Conservation (phyloP, 1,284 basidiomycete species). For the Rhodotorula sp. region DNA sequence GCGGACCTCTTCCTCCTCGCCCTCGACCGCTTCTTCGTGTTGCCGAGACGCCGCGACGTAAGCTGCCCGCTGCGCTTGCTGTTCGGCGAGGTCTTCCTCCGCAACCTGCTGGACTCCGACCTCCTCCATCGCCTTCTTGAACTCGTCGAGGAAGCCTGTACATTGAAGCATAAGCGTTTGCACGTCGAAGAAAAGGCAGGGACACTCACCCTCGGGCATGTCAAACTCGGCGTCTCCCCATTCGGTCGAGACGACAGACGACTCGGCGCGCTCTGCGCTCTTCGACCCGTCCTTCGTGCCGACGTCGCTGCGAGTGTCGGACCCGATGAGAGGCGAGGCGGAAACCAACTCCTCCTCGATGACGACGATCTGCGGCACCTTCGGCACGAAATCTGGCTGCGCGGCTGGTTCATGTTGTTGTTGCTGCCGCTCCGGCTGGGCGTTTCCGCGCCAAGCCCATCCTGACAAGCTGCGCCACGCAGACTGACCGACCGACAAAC, state of each 20-base stretch:
- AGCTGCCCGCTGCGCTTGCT: slow-evolving; percentile 23
- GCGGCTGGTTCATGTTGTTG: not conserved
- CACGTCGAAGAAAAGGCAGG: no score
- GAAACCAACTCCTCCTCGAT: not conserved
- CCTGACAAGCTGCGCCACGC: slow-evolving; percentile 22
- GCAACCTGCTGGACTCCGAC: slow-evolving; percentile 21
- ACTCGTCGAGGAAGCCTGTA: slow-evolving; percentile 26
- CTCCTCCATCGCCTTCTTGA: slow-evolving; percentile 27
- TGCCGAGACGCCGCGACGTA: slow-evolving; percentile 2
- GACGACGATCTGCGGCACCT: not conserved
- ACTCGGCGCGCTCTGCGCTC: not conserved
- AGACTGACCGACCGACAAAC: slow-evolving; percentile 25
- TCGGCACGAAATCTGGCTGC: not conserved
- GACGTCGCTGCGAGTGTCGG: no score
- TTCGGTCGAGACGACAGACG: slow-evolving; percentile 15
- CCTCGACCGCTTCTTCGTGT: slow-evolving; percentile 7
- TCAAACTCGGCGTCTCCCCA: slow-evolving; percentile 31
- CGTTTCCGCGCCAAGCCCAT: slow-evolving; percentile 17
- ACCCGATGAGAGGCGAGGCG: not conserved
- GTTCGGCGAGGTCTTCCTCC: slow-evolving; percentile 13
- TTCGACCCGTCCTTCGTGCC: no score
- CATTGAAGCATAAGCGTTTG: rapidly evolving
- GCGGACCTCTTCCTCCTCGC: not conserved
- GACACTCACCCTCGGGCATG: slow-evolving; percentile 21
- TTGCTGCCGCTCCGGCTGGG: not conserved